These are phyloP conservation scores for Hura crepitans DNA, from an alignment of 441 rosid species.

Conservation along the genomic window DNA sequence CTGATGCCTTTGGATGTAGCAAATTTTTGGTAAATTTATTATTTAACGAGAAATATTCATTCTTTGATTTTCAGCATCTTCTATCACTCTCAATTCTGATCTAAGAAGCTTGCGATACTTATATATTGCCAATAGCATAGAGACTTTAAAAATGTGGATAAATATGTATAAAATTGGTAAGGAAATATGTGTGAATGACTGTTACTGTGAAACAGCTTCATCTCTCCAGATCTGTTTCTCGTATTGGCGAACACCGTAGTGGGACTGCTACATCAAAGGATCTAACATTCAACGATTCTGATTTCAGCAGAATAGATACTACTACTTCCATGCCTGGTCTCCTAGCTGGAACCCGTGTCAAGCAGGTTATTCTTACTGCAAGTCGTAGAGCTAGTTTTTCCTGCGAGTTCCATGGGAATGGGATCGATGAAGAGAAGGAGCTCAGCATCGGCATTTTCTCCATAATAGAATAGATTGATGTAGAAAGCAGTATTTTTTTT, in stretches of 20 bases:
- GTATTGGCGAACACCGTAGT: slow-evolving; percentile 1
- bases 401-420: neutral
- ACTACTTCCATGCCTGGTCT: slow-evolving; percentile 44
- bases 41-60: slow-evolving; percentile 17
- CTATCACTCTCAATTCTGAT: neutral
- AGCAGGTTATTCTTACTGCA: slow-evolving; percentile 35
- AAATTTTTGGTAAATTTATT: neutral
- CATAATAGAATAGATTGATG: slow-evolving; percentile 13
- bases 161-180: neutral
- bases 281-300: slow-evolving; percentile 4
- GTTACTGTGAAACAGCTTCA: slow-evolving; percentile 13
- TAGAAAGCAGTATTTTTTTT: slow-evolving; percentile 32
- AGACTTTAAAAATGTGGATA: neutral
- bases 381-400: slow-evolving; percentile 22
- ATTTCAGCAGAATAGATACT: slow-evolving; percentile 29
- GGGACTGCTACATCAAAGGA: slow-evolving; percentile 17
- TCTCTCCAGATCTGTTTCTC: neutral
- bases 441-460: slow-evolving; percentile 28
- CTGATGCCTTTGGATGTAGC: slow-evolving; percentile 16
- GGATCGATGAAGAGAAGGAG: slow-evolving; percentile 30
- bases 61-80: slow-evolving; percentile 6
- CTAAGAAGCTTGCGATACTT: neutral
- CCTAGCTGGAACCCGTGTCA: slow-evolving; percentile 25
- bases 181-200: neutral
- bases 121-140: neutral